Percentiles rank a stretch among this genome's conserved stretches.
phyloP scores from a whole-genome alignment of 306 rosid genomes.

The Datisca glomerata region DNA sequence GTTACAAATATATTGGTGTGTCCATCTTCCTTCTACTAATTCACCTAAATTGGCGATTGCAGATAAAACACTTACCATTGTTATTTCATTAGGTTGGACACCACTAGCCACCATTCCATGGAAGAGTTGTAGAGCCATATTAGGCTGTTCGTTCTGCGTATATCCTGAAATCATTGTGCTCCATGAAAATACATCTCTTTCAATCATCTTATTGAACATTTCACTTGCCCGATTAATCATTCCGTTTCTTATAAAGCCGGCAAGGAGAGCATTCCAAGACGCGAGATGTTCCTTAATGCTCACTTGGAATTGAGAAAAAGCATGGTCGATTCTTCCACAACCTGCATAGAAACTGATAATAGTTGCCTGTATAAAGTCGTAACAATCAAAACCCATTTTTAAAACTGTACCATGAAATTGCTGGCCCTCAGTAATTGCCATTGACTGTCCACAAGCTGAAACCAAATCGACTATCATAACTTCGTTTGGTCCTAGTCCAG shows the following conservation, averaged over 20 bases:
- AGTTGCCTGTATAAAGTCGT: slow-evolving; percentile 63
- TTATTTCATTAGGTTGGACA: slow-evolving; percentile 64
- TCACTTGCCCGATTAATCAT: slow-evolving; percentile 50
- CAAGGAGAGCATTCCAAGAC: slow-evolving; percentile 71
- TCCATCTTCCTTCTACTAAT: slow-evolving; percentile 61
- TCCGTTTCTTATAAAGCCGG: slow-evolving; percentile 52
- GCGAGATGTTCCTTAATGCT: slow-evolving; percentile 56
- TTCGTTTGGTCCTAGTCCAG: slow-evolving; percentile 48
- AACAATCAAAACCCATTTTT: slow-evolving; percentile 62
- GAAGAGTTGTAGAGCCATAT: slow-evolving; percentile 63
- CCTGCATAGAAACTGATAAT: slow-evolving; percentile 66
- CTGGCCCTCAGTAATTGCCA: slow-evolving; percentile 36
- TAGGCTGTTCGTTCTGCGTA: slow-evolving; percentile 58
- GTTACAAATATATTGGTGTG: slow-evolving; percentile 39
- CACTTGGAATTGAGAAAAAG: slow-evolving; percentile 47
- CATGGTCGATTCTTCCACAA: slow-evolving; percentile 49
- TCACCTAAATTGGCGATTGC: slow-evolving; percentile 72
- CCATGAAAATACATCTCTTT: slow-evolving; percentile 81
- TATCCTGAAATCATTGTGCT: slow-evolving; percentile 79
- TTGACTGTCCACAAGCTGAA: slow-evolving; percentile 52
- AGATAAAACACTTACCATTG: slow-evolving; percentile 82
- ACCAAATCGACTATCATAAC: slow-evolving; percentile 68
- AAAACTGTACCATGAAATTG: slow-evolving; percentile 56
- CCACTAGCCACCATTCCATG: slow-evolving; percentile 49
- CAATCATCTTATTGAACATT: slow-evolving; percentile 53